Conservation (phyloP, 2,329 filamentous ascomycete genomes). For the Ophiocordyceps robertsii region DNA sequence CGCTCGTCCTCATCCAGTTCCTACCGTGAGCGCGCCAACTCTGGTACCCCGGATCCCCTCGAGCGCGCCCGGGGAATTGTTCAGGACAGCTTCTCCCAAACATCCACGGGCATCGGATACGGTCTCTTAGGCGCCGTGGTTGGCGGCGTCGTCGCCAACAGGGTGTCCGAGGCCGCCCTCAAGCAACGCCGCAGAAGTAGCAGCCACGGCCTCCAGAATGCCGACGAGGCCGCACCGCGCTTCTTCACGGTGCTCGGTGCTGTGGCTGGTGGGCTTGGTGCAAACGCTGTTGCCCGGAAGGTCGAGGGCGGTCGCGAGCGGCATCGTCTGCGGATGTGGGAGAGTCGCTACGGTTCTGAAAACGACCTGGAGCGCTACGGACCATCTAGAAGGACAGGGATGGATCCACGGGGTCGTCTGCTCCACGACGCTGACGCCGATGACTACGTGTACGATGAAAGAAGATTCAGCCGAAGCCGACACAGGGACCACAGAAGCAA, state of each 20-base stretch:
- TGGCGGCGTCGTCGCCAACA: constrained; percentile 37
- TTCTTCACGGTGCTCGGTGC: constrained; percentile 39
- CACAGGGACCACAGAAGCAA: constrained; percentile 12
- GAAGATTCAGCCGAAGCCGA: constrained; percentile 8
- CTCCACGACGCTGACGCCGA: constrained; percentile 12
- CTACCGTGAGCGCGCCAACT: constrained; percentile 5
- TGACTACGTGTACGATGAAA: constrained; percentile 15
- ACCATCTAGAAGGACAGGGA: constrained; percentile 3
- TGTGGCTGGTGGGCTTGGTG: constrained; percentile 39
- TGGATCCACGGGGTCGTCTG: constrained; percentile 7
- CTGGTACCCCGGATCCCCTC: constrained; percentile 17
- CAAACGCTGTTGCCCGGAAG: constrained; percentile 33
- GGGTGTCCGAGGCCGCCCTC: constrained; percentile 29
- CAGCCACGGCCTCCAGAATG: background rate
- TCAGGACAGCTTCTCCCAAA: constrained; percentile 33
- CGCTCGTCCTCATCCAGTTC: constrained; percentile 11
- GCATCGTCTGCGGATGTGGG: constrained; percentile 20
- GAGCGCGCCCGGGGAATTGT: constrained; percentile 15
- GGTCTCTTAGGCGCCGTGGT: constrained; percentile 40
- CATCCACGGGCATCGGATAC: constrained; percentile 33
- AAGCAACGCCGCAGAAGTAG: constrained; percentile 9
- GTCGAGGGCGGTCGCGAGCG: constrained; percentile 24
- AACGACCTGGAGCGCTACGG: background rate
- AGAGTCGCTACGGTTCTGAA: constrained; percentile 11
- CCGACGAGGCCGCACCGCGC: constrained; percentile 13